Percentiles rank a stretch among this genome's conserved stretches.
These are phyloP conservation scores for Zymoseptoria passerinii DNA, from an alignment of 2,329 filamentous ascomycete genomes.

Conservation along the genomic window DNA sequence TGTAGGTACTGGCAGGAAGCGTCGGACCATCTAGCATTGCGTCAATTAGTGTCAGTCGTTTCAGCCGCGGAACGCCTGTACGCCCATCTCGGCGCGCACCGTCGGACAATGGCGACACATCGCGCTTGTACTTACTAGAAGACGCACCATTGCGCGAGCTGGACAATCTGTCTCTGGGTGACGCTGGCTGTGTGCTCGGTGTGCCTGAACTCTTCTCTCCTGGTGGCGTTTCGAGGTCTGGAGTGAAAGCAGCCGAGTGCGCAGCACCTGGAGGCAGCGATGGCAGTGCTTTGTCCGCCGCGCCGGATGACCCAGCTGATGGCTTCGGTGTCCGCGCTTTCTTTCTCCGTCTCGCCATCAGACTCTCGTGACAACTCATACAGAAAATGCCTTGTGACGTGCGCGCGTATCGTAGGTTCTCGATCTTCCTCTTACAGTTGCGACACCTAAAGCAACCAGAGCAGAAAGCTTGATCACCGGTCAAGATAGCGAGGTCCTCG, in stretches of 20 bases:
- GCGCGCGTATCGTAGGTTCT: conserved; percentile 93
- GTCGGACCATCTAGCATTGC: conserved; percentile 50
- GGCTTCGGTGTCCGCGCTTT: conserved; percentile 56
- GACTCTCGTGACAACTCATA: conserved; percentile 95
- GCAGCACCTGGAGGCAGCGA: conserved; percentile 74
- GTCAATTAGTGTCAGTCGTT: conserved; percentile 15
- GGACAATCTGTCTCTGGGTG: conserved; percentile 21
- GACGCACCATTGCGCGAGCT: conserved; percentile 22
- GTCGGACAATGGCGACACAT: conserved; percentile 31
- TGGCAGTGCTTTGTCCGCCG: conserved; percentile 75
- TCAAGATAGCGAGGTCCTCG: conserved; percentile 93
- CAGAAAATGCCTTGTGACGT: conserved; percentile 98
- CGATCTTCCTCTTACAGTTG: conserved; percentile 98
- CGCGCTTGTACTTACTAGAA: conserved; percentile 21
- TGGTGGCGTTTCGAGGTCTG: conserved; percentile 47
- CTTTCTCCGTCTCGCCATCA: conserved; percentile 89
- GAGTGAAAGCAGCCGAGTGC: conserved; percentile 52
- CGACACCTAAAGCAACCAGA: conserved; percentile 93
- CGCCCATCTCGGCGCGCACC: conserved; percentile 27
- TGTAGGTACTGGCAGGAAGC: conserved; percentile 67
- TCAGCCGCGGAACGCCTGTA: conserved; percentile 19
- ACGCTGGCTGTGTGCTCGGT: conserved; percentile 52
- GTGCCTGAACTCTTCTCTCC: conserved; percentile 57
- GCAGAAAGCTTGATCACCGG: conserved; percentile 95
- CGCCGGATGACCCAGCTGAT: conserved; percentile 42